phyloP scores from a whole-genome alignment of 75 land plant species.

The Picea sitchensis region DNA sequence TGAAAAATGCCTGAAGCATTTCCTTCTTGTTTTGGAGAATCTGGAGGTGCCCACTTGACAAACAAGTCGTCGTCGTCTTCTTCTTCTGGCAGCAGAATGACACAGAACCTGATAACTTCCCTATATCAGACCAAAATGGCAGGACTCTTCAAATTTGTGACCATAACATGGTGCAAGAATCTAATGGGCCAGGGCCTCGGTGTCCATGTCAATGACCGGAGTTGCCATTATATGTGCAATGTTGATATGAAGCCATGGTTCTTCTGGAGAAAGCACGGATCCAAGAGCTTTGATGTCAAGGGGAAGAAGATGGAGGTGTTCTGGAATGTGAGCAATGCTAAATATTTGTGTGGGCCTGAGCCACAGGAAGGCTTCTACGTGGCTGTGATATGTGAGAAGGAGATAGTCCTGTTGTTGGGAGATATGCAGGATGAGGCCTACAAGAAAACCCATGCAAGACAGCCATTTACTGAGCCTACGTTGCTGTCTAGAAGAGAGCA shows the following conservation, averaged over 20 bases:
- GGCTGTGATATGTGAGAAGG: conserved; percentile 50
- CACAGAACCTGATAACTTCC: conserved; percentile 47
- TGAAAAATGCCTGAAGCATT: neutral
- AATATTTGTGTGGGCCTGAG: conserved; percentile 57
- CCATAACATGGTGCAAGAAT: conserved; percentile 69
- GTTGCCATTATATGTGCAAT: conserved; percentile 40
- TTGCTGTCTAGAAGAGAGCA: conserved; percentile 57
- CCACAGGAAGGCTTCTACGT: conserved; percentile 60
- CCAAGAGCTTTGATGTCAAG: conserved; percentile 30
- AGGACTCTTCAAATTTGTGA: conserved; percentile 35
- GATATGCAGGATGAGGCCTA: conserved; percentile 39
- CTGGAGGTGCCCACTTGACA: neutral
- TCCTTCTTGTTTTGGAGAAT: conserved; percentile 7
- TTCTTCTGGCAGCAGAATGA: conserved; percentile 12
- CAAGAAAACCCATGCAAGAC: conserved; percentile 21
- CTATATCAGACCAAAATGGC: conserved; percentile 50
- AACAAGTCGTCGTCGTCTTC: conserved; percentile 17
- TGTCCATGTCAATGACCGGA: conserved; percentile 43
- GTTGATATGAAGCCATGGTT: conserved; percentile 53
- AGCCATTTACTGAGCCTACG: conserved; percentile 25
- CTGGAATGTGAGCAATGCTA: conserved; percentile 79
- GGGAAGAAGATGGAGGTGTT: conserved; percentile 37
- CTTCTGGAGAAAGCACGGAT: conserved; percentile 71
- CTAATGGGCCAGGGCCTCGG: conserved; percentile 54
- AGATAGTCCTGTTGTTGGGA: conserved; percentile 53